Evolutionary conservation across 108 stramenopile genomes (phyloP), one percentile per base, ranked within the genome.

Genomic region (Skeletonema marinoi): DNA sequence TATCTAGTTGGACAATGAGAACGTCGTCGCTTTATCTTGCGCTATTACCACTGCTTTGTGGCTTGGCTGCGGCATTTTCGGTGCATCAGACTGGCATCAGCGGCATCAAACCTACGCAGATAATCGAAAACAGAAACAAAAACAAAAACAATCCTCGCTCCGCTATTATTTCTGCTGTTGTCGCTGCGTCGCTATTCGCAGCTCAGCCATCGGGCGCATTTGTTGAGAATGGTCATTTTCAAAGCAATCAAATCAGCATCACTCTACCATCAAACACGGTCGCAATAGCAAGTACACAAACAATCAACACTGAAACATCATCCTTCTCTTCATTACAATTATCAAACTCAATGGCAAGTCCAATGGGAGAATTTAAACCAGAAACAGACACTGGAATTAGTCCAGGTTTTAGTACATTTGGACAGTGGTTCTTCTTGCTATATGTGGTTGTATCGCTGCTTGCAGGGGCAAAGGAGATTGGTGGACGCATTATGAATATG

Each of bases 401-500:
- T 39, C 60, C 60, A 3, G 46, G 31, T 13, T 58, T 61, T 56
- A 74, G 62, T 50, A 74, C 41, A 31, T 71, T 81, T 30, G 80
- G 80, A 11, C 80, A 81, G 51, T 81, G 80, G 80, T 81, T 81
- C 44, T 74, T 81, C 41, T 41, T 81, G 3, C 19, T 71, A 0
- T 81, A 81, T 48, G 56, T 81, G 8, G 70, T 69, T 2, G 80
- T 81, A 48, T 74, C 73, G 50, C 44, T 81, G 3, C 73, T 81
- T 25, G 80, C 80, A 7, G 80, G 80, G 42, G 74, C 68, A 10
- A 81, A 81, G 17, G 80, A 81, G 69, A 44, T 81, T 21, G 29
- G 69, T 12, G 62, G 68, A 6, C 46, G 80, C 31, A 66, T 81
- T 48, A 50, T 41, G 41, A 81, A 75, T 4, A 64, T 74, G 39